Evolutionary conservation across 2,329 filamentous ascomycete species (phyloP), one percentile per base, ranked within the genome.

Genomic region (Sarocladium strictum): DNA sequence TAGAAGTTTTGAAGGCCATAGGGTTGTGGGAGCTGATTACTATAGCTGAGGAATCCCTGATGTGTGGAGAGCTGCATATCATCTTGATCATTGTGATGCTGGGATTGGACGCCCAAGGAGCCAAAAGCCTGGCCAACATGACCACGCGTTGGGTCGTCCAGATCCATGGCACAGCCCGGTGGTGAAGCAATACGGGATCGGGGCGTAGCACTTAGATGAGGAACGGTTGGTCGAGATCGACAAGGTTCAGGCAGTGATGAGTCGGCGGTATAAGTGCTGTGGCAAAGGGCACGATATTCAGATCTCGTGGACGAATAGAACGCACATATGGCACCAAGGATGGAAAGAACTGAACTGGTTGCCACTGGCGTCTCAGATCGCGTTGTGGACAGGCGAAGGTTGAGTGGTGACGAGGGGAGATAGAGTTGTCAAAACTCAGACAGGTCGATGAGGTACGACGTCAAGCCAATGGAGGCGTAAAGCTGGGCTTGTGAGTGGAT

Each of bases 401-500:
- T 15, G 9, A 19, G 40, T 7, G 26, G 29, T 9, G 26, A 49
- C 6, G 43, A 49, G 23, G 26, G 21, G n/a, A 24, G 21, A n/a
- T 49, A 23, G 19, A 12, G 40, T 10, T 9, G 6, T 10, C 4
- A 26, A 15, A 19, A 23, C 14, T 24, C 23, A 23, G 40, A 45
- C 24, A 27, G 12, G 35, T n/a, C 14, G 43, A 29, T 19, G 15
- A 49, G 26, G 24, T 32, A 49, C 43, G n/a, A n/a, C n/a, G 14
- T 49, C 43, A 49, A 19, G 24, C n/a, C 24, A 49, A 32, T n/a
- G 14, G 43, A 27, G 29, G 47, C 29, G 23, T 23, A 51, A 33
- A 51, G 29, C 35, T 23, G 27, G 47, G 29, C n/a, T 51, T 35
- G 7, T 51, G 27, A 51, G 47, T 21, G 26, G 47, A 51, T 26